phyloP scores from a whole-genome alignment of 768 basidiomycete genomes.

The Hygrocybe punicea region DNA sequence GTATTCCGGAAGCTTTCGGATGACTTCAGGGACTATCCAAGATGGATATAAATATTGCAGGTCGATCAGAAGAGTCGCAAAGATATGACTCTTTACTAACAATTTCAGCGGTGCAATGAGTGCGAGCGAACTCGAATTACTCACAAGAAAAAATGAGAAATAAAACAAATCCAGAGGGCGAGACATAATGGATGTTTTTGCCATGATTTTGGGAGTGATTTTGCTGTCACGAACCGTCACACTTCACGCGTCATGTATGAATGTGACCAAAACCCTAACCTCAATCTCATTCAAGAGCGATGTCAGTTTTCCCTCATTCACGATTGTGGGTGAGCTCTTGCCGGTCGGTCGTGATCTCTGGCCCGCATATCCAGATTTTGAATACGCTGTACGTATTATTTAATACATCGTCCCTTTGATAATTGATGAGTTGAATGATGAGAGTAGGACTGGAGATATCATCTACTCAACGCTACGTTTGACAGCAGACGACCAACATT shows the following conservation, averaged over 20 bases:
- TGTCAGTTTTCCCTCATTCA: constrained; percentile 49
- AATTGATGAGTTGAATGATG: background rate
- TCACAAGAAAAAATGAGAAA: constrained; percentile 65
- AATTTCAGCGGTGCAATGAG: background rate
- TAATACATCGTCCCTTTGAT: constrained; percentile 7
- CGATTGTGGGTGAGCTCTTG: constrained; percentile 40
- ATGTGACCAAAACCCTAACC: constrained; percentile 20
- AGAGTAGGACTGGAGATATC: constrained; percentile 51
- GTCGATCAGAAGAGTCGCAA: constrained; percentile 67
- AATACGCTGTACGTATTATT: constrained; percentile 46
- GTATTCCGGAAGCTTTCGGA: constrained; percentile 43
- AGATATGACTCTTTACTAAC: constrained; percentile 51
- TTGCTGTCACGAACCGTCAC: too few relatives aligned
- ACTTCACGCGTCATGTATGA: too few relatives aligned
- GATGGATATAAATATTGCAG: constrained; percentile 63
- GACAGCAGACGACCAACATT: constrained; percentile 28
- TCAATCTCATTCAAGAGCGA: constrained; percentile 17
- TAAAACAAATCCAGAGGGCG: constrained; percentile 68
- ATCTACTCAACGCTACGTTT: constrained; percentile 43
- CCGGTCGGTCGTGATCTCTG: constrained; percentile 45
- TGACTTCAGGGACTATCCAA: constrained; percentile 44
- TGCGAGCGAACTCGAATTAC: constrained; percentile 14
- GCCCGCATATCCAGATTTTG: constrained; percentile 61
- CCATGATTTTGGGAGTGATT: constrained; percentile 8
- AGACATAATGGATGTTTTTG: constrained; percentile 39